Evolutionary conservation across 495 filamentous ascomycete genomes (phyloP).

Genomic region (Aspergillus taichungensis): DNA sequence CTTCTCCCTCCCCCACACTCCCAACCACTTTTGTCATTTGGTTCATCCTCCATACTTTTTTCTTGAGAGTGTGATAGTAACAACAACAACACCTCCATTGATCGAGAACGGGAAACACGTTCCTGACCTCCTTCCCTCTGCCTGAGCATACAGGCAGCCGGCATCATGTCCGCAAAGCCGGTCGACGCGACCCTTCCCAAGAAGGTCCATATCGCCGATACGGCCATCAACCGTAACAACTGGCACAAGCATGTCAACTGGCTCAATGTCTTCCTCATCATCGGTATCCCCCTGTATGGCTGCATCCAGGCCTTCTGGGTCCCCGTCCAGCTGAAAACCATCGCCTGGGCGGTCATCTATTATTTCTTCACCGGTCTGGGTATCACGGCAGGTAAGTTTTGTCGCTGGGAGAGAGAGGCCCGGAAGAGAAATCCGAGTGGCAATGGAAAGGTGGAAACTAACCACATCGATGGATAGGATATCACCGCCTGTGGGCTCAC

Average conservation of each 20-base stretch:
- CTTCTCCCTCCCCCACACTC: constrained; percentile 2
- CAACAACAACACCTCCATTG: not conserved
- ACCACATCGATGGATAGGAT: constrained; percentile 37
- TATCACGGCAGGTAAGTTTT: constrained; percentile 67
- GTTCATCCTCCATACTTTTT: not conserved
- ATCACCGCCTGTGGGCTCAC: constrained; percentile 93
- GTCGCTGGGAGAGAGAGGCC: not conserved
- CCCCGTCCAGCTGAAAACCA: constrained; percentile 66
- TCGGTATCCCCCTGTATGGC: constrained; percentile 73
- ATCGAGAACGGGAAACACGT: not conserved
- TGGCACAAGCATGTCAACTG: constrained; percentile 98
- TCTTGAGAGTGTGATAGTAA: not conserved
- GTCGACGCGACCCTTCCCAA: constrained; percentile 30
- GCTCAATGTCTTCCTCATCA: constrained; percentile 81
- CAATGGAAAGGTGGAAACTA: too few species aligned
- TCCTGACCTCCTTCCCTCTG: not conserved
- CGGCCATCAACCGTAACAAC: constrained; percentile 71
- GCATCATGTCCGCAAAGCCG: constrained; percentile 34
- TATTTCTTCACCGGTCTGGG: constrained; percentile 89
- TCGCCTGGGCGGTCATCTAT: constrained; percentile 72
- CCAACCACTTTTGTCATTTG: not conserved
- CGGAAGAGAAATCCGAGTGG: too few species aligned
- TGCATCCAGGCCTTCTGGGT: constrained; percentile 74
- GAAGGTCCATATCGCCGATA: constrained; percentile 50
- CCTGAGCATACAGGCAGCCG: not conserved